Evolutionary conservation across 768 basidiomycete species (phyloP), one percentile per base, ranked within the genome.

Genomic region (Leccinum imitatum): DNA sequence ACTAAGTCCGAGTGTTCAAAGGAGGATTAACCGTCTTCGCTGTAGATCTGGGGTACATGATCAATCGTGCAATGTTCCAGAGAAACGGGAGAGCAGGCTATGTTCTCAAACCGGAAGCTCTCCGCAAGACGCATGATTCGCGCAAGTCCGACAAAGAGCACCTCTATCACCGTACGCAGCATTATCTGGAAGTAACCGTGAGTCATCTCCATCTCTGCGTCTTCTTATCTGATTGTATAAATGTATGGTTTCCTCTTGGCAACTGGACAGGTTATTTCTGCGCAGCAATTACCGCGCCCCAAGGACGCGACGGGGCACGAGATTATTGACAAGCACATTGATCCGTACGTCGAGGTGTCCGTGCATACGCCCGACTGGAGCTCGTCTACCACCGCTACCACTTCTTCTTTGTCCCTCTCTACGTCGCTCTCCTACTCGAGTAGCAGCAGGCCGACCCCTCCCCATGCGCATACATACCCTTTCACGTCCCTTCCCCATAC

Each of bases 1-100:
- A 1, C 2, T 53, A 2, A 15, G 21, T 25, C 9, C 30, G 23
- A n/a, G 51, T n/a, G 35, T 14, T 57, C 52, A 46, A 30, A 54
- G 59, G n/a, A 59, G 30, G 15, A 23, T 31, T 14, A n/a, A 21
- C 11, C 11, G 39, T 57, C 37, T 14, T n/a, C 31, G 56, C 46
- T 71, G 9, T 48, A 94, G 95, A 98, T 74, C 75, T 93, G 54
- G 95, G 93, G 2, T 90, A 89, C 69, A 87, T 89, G 78, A 92
- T 98, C 72, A 99, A 97, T 68, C 86, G 91, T 61, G 93, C 95
- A 6, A 95, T 98, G 93, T 99, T 99, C 74, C 87, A 89, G 63
- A 82, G 90, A 4, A 95, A 96, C 65, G 91, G 90, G n/a, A 83
- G 90, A 6, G 80, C 84, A 2, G 96, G 96, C 0, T 97, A 93